A percentile compares a stretch with the other conserved stretches of the same genome.
Conservation (phyloP, 2,329 filamentous ascomycete species). For the Cladosporium velox region DNA sequence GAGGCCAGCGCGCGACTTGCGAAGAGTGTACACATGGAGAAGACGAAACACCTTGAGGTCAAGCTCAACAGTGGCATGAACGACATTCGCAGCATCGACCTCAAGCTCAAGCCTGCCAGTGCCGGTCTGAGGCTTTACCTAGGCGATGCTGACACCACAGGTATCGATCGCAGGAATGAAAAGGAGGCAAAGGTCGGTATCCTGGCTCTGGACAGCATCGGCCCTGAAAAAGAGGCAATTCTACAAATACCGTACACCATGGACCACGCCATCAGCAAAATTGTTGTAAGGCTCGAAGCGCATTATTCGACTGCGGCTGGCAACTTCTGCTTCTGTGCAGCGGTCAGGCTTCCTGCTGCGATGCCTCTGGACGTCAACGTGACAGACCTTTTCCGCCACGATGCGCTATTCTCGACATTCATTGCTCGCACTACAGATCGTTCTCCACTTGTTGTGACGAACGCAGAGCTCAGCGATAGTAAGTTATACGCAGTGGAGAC, state of each 20-base stretch:
- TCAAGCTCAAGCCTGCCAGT: constrained; percentile 60
- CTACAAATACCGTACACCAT: constrained; percentile 79
- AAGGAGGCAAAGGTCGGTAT: constrained; percentile 23
- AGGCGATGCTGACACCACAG: constrained; percentile 45
- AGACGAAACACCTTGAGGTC: constrained; percentile 75
- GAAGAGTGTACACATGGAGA: constrained; percentile 75
- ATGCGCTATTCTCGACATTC: constrained; percentile 81
- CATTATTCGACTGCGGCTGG: constrained; percentile 32
- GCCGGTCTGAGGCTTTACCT: constrained; percentile 61
- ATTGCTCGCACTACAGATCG: constrained; percentile 79
- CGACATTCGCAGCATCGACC: constrained; percentile 51
- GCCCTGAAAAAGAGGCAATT: constrained; percentile 50
- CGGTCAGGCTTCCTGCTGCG: constrained; percentile 67
- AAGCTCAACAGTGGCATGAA: constrained; percentile 75
- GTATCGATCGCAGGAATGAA: constrained; percentile 12
- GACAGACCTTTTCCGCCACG: constrained; percentile 89
- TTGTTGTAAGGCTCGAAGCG: constrained; percentile 68
- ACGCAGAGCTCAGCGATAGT: constrained; percentile 70
- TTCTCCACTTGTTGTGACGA: constrained; percentile 72
- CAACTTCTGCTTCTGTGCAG: constrained; percentile 54
- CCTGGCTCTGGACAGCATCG: constrained; percentile 28
- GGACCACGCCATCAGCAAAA: constrained; percentile 62
- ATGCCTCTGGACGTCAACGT: constrained; percentile 93
- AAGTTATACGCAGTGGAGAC: constrained; percentile 68
- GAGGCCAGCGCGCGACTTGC: constrained; percentile 68